Evolutionary conservation across 108 stramenopile species (phyloP).

Genomic region (Fragilariopsis cylindrus): DNA sequence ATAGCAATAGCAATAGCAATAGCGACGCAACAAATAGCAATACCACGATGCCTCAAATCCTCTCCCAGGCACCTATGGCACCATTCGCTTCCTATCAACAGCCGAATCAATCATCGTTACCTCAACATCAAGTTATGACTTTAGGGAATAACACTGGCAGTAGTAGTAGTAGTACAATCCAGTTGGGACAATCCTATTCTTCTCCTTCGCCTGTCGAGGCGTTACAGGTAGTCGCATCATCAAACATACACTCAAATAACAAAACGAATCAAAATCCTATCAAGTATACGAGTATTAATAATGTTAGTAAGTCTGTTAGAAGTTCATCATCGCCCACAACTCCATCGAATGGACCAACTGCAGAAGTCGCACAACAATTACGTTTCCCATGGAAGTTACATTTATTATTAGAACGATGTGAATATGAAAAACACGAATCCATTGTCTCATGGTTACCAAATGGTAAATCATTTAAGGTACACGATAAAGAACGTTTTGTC

Average conservation of each 20-base stretch:
- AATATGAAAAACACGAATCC: not conserved
- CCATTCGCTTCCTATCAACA: not conserved
- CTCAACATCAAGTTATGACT: not conserved
- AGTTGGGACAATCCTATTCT: too few species aligned
- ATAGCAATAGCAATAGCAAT: not conserved
- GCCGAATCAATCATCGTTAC: not conserved
- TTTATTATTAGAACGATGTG: constrained; percentile 18
- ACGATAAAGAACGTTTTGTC: constrained; percentile 62
- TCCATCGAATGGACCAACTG: not conserved
- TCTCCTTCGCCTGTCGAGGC: not conserved
- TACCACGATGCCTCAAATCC: not conserved
- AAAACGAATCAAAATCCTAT: not conserved
- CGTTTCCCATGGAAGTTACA: constrained; percentile 26
- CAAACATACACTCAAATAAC: not conserved
- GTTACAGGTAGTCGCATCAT: not conserved
- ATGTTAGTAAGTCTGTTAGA: not conserved
- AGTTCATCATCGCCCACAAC: not conserved
- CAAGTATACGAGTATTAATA: not conserved
- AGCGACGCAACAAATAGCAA: not conserved
- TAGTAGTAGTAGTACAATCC: too few species aligned
- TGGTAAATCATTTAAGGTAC: constrained; percentile 60
- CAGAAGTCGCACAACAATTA: constrained; percentile 6
- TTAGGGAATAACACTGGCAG: not conserved
- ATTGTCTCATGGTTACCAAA: constrained; percentile 48
- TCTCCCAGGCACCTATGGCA: not conserved